phyloP scores from a whole-genome alignment of 495 filamentous ascomycete genomes.

The Penicillium coffeae region DNA sequence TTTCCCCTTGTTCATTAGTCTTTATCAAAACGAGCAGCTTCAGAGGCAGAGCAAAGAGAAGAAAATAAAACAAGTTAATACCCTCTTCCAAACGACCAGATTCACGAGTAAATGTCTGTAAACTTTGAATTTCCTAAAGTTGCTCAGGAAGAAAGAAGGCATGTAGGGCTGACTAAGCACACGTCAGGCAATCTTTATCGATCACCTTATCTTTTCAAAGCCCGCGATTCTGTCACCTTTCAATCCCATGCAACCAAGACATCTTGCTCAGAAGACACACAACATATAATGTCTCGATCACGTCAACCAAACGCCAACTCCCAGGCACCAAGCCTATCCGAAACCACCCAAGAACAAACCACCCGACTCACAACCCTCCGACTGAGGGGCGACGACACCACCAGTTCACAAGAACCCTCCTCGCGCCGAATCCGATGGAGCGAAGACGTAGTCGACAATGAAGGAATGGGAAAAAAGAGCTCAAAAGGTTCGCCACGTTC shows the following conservation, averaged over 20 bases:
- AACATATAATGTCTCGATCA: conserved; percentile 28
- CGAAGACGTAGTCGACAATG: conserved; percentile 92
- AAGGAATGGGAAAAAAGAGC: conserved; percentile 88
- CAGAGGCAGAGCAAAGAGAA: neutral
- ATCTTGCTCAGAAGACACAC: no score
- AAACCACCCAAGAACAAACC: conserved; percentile 14
- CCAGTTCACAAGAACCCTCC: conserved; percentile 10
- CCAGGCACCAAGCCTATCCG: conserved; percentile 15
- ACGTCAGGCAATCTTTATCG: neutral
- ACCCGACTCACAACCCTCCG: conserved; percentile 27
- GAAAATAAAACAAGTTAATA: no score
- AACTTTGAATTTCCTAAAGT: neutral
- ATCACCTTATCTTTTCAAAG: neutral
- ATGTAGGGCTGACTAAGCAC: no score
- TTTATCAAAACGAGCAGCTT: neutral
- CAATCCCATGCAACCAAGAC: no score
- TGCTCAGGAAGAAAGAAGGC: neutral
- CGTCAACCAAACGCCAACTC: conserved; percentile 20
- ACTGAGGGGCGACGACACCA: conserved; percentile 32
- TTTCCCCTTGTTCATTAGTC: neutral
- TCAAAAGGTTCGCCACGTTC: conserved; percentile 63
- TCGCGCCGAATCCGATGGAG: conserved; percentile 76
- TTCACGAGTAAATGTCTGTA: neutral
- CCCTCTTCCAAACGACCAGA: no score
- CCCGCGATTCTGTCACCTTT: neutral